Evolutionary conservation across 768 basidiomycete genomes (phyloP).

Genomic region (Russula compacta): DNA sequence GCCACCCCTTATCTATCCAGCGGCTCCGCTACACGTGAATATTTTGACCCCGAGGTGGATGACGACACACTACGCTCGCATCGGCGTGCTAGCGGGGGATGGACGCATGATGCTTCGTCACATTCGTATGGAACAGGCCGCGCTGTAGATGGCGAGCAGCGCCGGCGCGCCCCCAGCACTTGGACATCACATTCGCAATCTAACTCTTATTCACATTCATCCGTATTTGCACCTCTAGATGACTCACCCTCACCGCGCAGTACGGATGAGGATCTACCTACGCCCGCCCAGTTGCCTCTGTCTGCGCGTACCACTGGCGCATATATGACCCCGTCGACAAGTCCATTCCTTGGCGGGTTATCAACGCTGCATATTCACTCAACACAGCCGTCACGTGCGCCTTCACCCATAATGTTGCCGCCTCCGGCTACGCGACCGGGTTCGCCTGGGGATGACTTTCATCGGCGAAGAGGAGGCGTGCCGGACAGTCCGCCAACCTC

Average conservation of each 20-base stretch:
- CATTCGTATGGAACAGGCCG: constrained; percentile 27
- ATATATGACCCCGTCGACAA: constrained; percentile 56
- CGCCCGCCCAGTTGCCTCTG: constrained; percentile 13
- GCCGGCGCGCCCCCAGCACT: constrained; percentile 20
- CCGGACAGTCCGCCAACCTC: constrained; percentile 31
- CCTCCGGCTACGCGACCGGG: constrained; percentile 36
- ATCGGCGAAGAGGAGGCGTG: constrained; percentile 25
- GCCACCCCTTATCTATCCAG: constrained; percentile 13
- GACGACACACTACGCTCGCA: constrained; percentile 36
- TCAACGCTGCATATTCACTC: constrained; percentile 70
- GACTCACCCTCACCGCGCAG: constrained; percentile 65
- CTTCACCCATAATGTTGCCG: constrained; percentile 60
- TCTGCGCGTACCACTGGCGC: constrained; percentile 24
- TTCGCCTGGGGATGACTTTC: constrained; percentile 28
- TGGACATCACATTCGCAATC: constrained; percentile 25
- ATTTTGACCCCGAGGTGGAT: constrained; percentile 26
- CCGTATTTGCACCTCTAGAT: constrained; percentile 28
- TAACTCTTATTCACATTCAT: constrained; percentile 23
- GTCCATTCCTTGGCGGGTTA: constrained; percentile 72
- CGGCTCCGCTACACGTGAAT: constrained; percentile 1
- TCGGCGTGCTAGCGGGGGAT: constrained; percentile 18
- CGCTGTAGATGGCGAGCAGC: constrained; percentile 27
- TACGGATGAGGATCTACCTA: constrained; percentile 49
- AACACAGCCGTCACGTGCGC: constrained; percentile 57
- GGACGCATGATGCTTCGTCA: constrained; percentile 19